A percentile compares a stretch with the other conserved stretches of the same genome.
Evolutionary conservation across 148 eudicot genomes (phyloP).

Genomic region (Cornus florida): DNA sequence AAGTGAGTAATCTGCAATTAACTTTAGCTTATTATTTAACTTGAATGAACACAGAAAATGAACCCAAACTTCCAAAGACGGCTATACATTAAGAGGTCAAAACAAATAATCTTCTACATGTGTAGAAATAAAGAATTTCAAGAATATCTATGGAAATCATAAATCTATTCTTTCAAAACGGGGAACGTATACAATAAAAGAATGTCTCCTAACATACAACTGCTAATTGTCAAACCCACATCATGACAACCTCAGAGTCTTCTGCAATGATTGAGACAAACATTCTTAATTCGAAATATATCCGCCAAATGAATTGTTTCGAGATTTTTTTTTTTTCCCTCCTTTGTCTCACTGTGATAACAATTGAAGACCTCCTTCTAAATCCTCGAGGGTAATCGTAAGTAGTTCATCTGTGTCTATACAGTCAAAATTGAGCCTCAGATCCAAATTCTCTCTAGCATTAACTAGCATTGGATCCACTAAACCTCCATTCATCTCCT

Average conservation of each 20-base stretch:
- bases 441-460: constrained; percentile 84
- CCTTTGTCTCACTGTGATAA: constrained; percentile 39
- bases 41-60: not conserved
- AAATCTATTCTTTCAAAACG: not conserved
- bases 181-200: not conserved
- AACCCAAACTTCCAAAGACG: not conserved
- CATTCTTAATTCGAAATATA: not conserved
- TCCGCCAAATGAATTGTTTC: not conserved
- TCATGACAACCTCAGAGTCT: constrained; percentile 22
- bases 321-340: not conserved
- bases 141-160: not conserved
- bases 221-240: not conserved
- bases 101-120: not conserved
- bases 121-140: not conserved
- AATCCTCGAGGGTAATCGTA: constrained; percentile 80
- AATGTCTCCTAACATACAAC: not conserved
- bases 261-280: not conserved
- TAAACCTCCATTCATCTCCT: constrained; percentile 94
- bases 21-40: not conserved
- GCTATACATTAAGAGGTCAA: not conserved
- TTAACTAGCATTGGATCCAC: constrained; percentile 87
- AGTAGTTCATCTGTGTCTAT: constrained; percentile 74
- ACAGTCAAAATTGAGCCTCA: constrained; percentile 91
- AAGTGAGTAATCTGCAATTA: not conserved
- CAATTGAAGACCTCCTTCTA: constrained; percentile 62